Evolutionary conservation across 768 basidiomycete genomes (phyloP).

Genomic region (Leccinum pellstonianum): DNA sequence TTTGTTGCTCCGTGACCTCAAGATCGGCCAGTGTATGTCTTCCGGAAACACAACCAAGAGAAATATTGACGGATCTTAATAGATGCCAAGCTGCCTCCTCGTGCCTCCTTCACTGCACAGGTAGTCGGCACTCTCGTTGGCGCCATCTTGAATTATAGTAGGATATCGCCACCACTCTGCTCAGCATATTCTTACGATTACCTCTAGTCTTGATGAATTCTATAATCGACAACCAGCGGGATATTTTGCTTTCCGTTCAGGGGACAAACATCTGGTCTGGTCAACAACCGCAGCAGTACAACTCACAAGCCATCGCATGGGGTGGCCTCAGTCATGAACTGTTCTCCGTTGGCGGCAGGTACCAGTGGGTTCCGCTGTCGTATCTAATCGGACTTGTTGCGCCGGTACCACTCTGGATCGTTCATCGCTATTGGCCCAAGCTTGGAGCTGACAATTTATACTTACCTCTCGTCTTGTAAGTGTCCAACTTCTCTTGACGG

Average conservation of each 20-base stretch:
- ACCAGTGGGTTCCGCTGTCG: slow-evolving; percentile 42
- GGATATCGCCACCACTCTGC: neutral
- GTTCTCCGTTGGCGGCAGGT: slow-evolving; percentile 31
- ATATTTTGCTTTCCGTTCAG: slow-evolving; percentile 51
- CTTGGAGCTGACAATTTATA: slow-evolving; percentile 28
- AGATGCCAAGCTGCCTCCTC: slow-evolving; percentile 59
- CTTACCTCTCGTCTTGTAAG: slow-evolving; percentile 30
- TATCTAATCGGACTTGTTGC: slow-evolving; percentile 33
- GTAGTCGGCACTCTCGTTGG: slow-evolving; percentile 56
- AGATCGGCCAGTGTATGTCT: slow-evolving; percentile 34
- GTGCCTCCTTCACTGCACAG: slow-evolving; percentile 61
- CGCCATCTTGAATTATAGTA: slow-evolving; percentile 45
- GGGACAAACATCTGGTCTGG: slow-evolving; percentile 44
- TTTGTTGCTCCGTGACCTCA: slow-evolving; percentile 57
- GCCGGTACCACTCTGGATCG: slow-evolving; percentile 43
- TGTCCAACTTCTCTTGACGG: slow-evolving; percentile 1
- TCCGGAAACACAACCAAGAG: slow-evolving; percentile 15
- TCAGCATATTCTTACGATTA: neutral
- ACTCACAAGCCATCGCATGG: slow-evolving; percentile 38
- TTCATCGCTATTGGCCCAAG: slow-evolving; percentile 37
- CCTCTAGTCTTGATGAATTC: slow-evolving; percentile 57
- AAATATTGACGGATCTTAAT: slow-evolving; percentile 33
- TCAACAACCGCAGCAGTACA: slow-evolving; percentile 30
- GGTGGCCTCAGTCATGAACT: slow-evolving; percentile 38
- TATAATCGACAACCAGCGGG: slow-evolving; percentile 50